Evolutionary conservation across 257 asterid genomes (phyloP), one percentile per base, ranked within the genome.

Genomic region (Nicotiana undulata): DNA sequence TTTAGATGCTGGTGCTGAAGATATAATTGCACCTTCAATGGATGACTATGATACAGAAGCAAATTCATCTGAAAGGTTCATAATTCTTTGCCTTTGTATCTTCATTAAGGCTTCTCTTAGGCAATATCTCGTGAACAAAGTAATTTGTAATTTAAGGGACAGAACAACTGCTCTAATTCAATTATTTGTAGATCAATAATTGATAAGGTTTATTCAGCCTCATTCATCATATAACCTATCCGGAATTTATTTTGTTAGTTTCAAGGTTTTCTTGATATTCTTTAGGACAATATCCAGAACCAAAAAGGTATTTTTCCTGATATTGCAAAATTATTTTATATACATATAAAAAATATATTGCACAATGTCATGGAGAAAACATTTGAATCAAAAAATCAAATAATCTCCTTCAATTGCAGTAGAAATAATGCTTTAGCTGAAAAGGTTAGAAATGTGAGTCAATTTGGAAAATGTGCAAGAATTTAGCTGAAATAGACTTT

Each of bases 1-100:
- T 40, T 87, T 95, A 65, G 99, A 95, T 87, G 90, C 97, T 84
- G 96, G 98, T 66, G 98, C 98, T 37, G 99, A 93, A 66, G 97
- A 95, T 75, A 87, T 95, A 63, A 87, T 93, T 29, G 99, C 93
- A 82, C 99, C 97, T 77, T 91, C 90, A 0, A 32, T 51, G 63
- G 88, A 86, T 80, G 97, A 86, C 75, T 90, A 90, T 86, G 91
- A 88, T 68, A 44, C 84, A n/a, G 97, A 92, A 67, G 94, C 92
- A 68, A 97, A 90, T 77, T 86, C 84, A 72, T 72, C 60, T 74
- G 79, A 46, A 37, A 74, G 79, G 79, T 74, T 49, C 9, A 22
- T 74, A 49, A 40, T 40, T 40, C 49, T 22, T 60, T 60, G 65
- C 16, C 6, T 1, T 60, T 60, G 9, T 61, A 60, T 60, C 64